These are phyloP conservation scores for Fusarium protoensiforme DNA, from an alignment of 2,329 filamentous ascomycete genomes.

Conservation along the genomic window DNA sequence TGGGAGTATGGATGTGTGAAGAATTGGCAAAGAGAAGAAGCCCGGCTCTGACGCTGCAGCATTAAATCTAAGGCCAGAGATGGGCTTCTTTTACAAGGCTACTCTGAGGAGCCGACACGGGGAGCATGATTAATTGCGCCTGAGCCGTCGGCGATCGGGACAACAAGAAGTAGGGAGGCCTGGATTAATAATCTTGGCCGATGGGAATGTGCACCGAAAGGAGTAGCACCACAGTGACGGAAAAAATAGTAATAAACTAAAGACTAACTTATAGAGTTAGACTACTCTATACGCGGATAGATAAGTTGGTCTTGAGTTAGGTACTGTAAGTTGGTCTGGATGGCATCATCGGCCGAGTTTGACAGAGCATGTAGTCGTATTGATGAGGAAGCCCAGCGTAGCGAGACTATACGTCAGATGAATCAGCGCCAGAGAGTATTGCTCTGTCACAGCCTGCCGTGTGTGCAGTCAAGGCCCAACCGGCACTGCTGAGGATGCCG, in stretches of 20 bases:
- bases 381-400: background rate
- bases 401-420: no score
- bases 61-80: background rate
- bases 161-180: background rate
- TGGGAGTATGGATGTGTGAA: no score
- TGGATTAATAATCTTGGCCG: background rate
- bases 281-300: background rate
- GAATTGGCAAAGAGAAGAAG: no score
- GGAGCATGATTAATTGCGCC: background rate
- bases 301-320: no score
- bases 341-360: background rate
- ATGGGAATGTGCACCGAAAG: background rate
- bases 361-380: background rate
- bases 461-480: background rate
- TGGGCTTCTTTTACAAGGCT: background rate
- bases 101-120: background rate
- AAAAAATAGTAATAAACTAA: background rate
- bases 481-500: background rate
- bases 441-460: no score
- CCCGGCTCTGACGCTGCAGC: background rate
- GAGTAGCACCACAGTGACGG: background rate
- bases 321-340: background rate
- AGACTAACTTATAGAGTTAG: background rate
- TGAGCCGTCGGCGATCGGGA: background rate
- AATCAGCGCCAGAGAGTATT: no score